These are phyloP conservation scores for Ophiostoma pallidulum DNA, from an alignment of 2,329 filamentous ascomycete genomes.

Conservation along the genomic window DNA sequence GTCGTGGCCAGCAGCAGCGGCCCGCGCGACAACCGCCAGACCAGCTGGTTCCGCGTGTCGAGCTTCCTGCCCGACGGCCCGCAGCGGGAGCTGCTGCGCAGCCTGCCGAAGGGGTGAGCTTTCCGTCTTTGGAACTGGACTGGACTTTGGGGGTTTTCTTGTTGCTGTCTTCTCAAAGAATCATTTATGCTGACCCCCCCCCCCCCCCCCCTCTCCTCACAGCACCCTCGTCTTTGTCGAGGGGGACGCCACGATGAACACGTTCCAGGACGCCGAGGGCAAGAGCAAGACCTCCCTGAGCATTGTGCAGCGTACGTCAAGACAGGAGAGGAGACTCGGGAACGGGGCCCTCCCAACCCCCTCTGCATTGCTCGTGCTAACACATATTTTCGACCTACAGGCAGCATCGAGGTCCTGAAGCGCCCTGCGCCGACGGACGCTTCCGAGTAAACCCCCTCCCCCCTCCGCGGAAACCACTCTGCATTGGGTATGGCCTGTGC, in stretches of 20 bases:
- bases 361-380: neutral
- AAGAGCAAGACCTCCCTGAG: slow-evolving; percentile 55
- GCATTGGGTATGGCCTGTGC: too few relatives aligned
- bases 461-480: too few relatives aligned
- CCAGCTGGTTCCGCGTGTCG: slow-evolving; percentile 77
- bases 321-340: neutral
- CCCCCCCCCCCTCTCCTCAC: too few relatives aligned
- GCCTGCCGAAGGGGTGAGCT: slow-evolving; percentile 78
- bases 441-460: slow-evolving; percentile 12
- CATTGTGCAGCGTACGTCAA: slow-evolving; percentile 67
- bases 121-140: neutral
- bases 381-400: slow-evolving; percentile 20
- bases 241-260: slow-evolving; percentile 63
- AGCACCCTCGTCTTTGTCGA: slow-evolving; percentile 67
- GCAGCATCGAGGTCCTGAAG: slow-evolving; percentile 37
- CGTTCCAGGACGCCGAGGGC: slow-evolving; percentile 61
- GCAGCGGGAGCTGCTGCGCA: slow-evolving; percentile 61
- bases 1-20: slow-evolving; percentile 62
- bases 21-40: slow-evolving; percentile 58
- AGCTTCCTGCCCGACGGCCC: slow-evolving; percentile 61
- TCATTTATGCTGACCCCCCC: too few relatives aligned
- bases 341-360: too few relatives aligned
- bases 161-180: too few relatives aligned
- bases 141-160: too few relatives aligned
- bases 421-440: slow-evolving; percentile 24